These are phyloP conservation scores for Saccharomyces hybrid DNA, from an alignment of 1,139 yeast genomes.

Conservation along the genomic window DNA sequence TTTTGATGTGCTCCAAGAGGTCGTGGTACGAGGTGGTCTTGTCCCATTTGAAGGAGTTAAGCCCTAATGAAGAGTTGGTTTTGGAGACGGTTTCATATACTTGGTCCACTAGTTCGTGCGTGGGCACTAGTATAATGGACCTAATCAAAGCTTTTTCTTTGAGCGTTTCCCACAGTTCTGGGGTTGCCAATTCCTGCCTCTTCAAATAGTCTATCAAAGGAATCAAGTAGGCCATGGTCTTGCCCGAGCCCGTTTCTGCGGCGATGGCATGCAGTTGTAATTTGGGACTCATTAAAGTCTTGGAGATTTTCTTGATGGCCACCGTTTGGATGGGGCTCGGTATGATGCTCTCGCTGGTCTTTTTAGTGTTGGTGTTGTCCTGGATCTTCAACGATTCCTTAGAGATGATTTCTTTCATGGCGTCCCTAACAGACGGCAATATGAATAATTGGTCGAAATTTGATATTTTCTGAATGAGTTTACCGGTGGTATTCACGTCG, in stretches of 20 bases:
- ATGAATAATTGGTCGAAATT: constrained; percentile 60
- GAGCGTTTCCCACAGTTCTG: constrained; percentile 32
- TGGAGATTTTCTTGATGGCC: constrained; percentile 44
- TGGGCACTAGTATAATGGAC: constrained; percentile 73
- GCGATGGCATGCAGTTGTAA: constrained; percentile 71
- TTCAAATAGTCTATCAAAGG: constrained; percentile 64
- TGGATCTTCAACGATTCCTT: constrained; percentile 32
- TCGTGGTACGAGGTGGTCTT: constrained; percentile 42
- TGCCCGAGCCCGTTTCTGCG: constrained; percentile 96
- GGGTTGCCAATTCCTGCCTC: constrained; percentile 41
- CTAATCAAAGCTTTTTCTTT: constrained; percentile 44
- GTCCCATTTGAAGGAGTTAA: constrained; percentile 54
- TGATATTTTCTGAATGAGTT: constrained; percentile 41
- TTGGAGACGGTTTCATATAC: constrained; percentile 48
- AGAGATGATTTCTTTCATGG: constrained; percentile 53
- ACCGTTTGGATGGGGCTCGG: constrained; percentile 63
- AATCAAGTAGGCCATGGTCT: constrained; percentile 83
- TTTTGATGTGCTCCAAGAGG: constrained; percentile 42
- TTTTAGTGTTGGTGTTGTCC: constrained; percentile 11
- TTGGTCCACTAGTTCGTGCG: constrained; percentile 82
- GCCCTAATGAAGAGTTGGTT: constrained; percentile 36
- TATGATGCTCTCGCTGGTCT: constrained; percentile 26
- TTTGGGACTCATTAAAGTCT: constrained; percentile 34
- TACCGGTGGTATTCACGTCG: constrained; percentile 9
- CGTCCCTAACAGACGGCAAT: constrained; percentile 58